Conservation (phyloP, 306 rosid species). For the Adenanthera pavonina region DNA sequence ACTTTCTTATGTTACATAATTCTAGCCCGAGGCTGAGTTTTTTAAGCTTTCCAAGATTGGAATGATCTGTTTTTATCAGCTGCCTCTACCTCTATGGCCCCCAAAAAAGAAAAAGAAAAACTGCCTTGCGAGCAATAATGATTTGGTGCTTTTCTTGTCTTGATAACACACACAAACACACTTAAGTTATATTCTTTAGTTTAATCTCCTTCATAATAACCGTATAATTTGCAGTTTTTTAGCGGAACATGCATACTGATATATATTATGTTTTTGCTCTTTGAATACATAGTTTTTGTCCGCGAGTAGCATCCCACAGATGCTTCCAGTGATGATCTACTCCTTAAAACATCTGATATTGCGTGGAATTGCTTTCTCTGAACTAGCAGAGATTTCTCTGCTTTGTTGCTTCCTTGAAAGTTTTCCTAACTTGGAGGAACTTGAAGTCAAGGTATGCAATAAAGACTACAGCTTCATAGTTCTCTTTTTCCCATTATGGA, state of each 20-base stretch:
- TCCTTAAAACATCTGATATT: neutral
- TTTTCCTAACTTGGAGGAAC: conserved; percentile 29
- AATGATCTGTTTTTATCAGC: no score
- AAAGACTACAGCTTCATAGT: neutral
- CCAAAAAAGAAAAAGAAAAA: no score
- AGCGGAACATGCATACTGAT: neutral
- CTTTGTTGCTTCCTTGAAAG: conserved; percentile 22
- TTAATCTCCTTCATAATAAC: no score
- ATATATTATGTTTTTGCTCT: neutral
- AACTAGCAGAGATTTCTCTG: neutral
- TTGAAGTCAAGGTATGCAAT: conserved; percentile 26
- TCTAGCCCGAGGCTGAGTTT: no score
- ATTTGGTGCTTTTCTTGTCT: no score
- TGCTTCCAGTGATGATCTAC: neutral
- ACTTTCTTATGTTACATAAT: neutral
- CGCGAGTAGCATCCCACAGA: neutral
- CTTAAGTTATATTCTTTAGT: no score
- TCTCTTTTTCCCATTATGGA: neutral
- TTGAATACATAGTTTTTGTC: conserved; percentile 19
- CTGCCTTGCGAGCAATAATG: no score
- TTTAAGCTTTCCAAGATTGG: no score
- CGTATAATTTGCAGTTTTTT: neutral
- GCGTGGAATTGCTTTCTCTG: neutral
- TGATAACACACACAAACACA: no score
- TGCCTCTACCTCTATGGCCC: no score